Evolutionary conservation across 2,329 filamentous ascomycete species (phyloP).

Genomic region (Beauveria asiatica): DNA sequence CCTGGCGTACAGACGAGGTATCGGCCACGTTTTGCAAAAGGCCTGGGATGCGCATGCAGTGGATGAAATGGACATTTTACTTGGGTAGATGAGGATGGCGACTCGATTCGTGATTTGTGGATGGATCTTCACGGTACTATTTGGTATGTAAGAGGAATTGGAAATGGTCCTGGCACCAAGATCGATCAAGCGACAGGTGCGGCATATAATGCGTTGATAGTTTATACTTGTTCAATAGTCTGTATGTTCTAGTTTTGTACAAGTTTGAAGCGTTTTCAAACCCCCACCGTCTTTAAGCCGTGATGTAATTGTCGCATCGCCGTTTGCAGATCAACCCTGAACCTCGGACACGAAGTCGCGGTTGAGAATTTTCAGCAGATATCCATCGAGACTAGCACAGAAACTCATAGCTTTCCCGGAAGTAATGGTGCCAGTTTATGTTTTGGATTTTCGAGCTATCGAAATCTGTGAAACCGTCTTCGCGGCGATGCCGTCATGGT

Average conservation of each 20-base stretch:
- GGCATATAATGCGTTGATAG: not conserved
- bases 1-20: constrained; percentile 31
- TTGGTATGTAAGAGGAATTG: not conserved
- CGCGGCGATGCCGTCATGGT: not conserved
- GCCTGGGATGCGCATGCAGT: constrained; percentile 32
- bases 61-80: constrained; percentile 32
- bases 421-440: too few species aligned
- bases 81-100: constrained; percentile 24
- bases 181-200: not conserved
- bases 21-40: constrained; percentile 33
- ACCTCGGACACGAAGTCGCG: too few species aligned
- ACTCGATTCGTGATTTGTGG: not conserved
- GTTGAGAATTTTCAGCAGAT: too few species aligned
- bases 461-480: not conserved
- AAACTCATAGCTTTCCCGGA: too few species aligned
- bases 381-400: too few species aligned
- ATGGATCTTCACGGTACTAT: not conserved
- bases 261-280: not conserved
- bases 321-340: not conserved
- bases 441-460: not conserved
- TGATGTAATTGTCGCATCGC: not conserved
- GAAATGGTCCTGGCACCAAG: not conserved
- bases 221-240: not conserved
- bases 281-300: too few species aligned
- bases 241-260: not conserved